phyloP scores from a whole-genome alignment of 306 rosid species.

The Amphicarpaea edgeworthii region DNA sequence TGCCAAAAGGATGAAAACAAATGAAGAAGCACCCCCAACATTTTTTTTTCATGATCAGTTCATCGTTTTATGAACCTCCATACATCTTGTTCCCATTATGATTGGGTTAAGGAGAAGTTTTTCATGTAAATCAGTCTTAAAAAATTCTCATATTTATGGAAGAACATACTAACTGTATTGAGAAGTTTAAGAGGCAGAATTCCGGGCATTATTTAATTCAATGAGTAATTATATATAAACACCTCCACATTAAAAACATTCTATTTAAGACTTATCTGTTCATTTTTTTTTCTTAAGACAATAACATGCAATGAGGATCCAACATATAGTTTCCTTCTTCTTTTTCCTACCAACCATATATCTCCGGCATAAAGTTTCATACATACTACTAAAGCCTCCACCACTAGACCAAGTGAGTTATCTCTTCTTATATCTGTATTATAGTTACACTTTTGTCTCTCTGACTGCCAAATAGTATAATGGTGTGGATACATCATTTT shows the following conservation, averaged over 20 bases:
- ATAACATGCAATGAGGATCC: too few species aligned
- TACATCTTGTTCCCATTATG: background rate
- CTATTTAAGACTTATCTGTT: too few species aligned
- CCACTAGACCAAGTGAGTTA: too few species aligned
- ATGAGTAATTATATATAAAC: background rate
- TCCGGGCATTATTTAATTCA: slow-evolving; percentile 34
- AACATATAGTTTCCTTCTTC: too few species aligned
- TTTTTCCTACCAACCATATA: too few species aligned
- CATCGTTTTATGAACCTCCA: background rate
- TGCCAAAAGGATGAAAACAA: background rate
- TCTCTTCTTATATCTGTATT: too few species aligned
- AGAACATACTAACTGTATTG: background rate
- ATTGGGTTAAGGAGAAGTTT: background rate
- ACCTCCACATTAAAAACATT: background rate
- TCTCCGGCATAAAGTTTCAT: too few species aligned
- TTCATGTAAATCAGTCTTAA: background rate
- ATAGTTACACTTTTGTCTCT: background rate
- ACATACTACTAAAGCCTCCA: too few species aligned
- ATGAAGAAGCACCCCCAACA: background rate
- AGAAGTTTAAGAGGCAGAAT: slow-evolving; percentile 22
- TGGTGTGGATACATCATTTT: background rate
- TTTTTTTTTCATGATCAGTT: background rate
- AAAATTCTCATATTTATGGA: background rate
- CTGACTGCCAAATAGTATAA: background rate
- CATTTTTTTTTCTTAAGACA: too few species aligned